Percentiles rank a stretch among this genome's conserved stretches.
Evolutionary conservation across 768 basidiomycete genomes (phyloP).

Genomic region (Lepiota brunneoincarnata): DNA sequence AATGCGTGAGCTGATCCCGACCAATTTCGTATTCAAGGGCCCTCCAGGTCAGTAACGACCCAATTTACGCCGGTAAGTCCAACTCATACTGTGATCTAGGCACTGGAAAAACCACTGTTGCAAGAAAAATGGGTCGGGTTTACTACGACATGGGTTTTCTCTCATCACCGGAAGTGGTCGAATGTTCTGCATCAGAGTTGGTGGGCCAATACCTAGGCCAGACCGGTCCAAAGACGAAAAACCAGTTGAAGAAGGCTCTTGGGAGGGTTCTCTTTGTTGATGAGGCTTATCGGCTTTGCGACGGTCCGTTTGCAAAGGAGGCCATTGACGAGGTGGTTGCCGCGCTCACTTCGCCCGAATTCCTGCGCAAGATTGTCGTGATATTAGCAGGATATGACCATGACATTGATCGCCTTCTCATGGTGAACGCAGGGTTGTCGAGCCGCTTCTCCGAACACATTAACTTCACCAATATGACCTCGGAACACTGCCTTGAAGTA

Average conservation of each 20-base stretch:
- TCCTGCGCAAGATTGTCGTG: conserved; percentile 57
- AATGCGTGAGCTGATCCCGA: conserved; percentile 52
- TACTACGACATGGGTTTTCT: conserved; percentile 61
- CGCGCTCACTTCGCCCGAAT: conserved; percentile 55
- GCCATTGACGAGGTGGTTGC: conserved; percentile 72
- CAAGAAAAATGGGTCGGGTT: conserved; percentile 56
- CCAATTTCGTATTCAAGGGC: conserved; percentile 71
- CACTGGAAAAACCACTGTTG: conserved; percentile 59
- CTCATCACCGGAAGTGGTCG: conserved; percentile 45
- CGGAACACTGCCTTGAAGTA: conserved; percentile 47
- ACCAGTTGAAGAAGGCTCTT: conserved; percentile 60
- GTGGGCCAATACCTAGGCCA: conserved; percentile 71
- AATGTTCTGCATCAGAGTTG: conserved; percentile 69
- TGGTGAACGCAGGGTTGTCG: conserved; percentile 58
- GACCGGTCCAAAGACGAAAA: conserved; percentile 63
- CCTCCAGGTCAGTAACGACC: conserved; percentile 51
- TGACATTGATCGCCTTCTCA: conserved; percentile 60
- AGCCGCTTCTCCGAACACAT: conserved; percentile 69
- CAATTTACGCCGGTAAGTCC: background rate
- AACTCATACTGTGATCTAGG: conserved; percentile 31
- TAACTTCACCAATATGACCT: conserved; percentile 48
- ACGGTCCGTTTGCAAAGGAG: conserved; percentile 66
- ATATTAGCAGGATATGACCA: conserved; percentile 70
- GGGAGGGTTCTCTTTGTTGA: conserved; percentile 71
- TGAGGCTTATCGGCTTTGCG: conserved; percentile 63